These are phyloP conservation scores for Apophysomyces sp. DNA, from an alignment of 371 early-diverging fungal species.

Conservation along the genomic window DNA sequence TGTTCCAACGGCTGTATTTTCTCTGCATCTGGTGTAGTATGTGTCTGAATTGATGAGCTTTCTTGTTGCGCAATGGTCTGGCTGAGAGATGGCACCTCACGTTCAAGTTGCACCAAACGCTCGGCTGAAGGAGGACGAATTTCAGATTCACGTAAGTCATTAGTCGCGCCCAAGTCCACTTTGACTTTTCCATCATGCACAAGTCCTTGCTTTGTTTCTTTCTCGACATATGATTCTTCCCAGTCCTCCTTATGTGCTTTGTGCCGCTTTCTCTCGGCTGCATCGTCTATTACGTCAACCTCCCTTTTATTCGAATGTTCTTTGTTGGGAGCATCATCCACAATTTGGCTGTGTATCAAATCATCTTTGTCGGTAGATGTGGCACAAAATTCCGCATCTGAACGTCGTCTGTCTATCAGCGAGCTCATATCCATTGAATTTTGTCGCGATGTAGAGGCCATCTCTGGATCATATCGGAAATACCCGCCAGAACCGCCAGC, in stretches of 20 bases:
- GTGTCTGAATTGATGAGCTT: neutral
- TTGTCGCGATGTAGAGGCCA: slow-evolving; percentile 7
- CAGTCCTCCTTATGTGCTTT: slow-evolving; percentile 16
- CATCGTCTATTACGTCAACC: neutral
- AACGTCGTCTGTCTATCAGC: slow-evolving; percentile 8
- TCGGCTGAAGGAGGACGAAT: neutral
- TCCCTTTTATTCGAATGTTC: slow-evolving; percentile 9
- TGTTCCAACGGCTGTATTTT: neutral
- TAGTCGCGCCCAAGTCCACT: neutral
- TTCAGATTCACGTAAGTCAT: neutral
- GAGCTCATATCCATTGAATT: slow-evolving; percentile 6
- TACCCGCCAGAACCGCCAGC: slow-evolving; percentile 3
- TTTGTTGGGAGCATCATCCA: neutral
- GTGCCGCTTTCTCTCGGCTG: slow-evolving; percentile 15
- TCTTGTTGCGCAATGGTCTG: neutral
- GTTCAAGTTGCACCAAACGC: neutral
- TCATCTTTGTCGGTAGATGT: neutral
- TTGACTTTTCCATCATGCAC: neutral
- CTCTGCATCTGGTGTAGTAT: neutral
- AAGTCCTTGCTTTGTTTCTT: neutral
- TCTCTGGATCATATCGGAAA: slow-evolving; percentile 9
- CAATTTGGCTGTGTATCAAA: neutral
- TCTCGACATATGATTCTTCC: neutral
- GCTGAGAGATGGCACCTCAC: neutral
- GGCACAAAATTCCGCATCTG: slow-evolving; percentile 9